phyloP scores from a whole-genome alignment of 2,329 filamentous ascomycete genomes.

The Apiospora malaysiana region DNA sequence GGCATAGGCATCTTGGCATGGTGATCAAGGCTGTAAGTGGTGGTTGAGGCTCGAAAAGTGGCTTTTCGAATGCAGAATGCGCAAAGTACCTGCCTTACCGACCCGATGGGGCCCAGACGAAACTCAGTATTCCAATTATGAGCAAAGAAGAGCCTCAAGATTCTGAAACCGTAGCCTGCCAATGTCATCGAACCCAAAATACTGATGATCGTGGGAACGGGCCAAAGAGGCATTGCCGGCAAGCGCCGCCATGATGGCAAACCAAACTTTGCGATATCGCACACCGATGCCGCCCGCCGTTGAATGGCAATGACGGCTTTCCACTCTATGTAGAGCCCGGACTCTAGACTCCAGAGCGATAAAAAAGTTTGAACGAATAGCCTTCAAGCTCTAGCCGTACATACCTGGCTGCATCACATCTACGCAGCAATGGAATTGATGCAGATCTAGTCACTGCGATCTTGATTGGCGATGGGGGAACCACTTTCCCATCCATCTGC shows the following conservation, averaged over 20 bases:
- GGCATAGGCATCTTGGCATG: not conserved
- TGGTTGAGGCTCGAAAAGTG: not conserved
- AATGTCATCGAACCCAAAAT: constrained; percentile 7
- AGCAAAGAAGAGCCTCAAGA: constrained; percentile 12
- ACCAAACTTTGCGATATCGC: constrained; percentile 18
- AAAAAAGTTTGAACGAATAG: not conserved
- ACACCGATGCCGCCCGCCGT: not conserved
- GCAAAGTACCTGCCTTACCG: not conserved
- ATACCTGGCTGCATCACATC: constrained; percentile 11
- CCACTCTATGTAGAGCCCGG: not conserved
- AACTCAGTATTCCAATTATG: constrained; percentile 4
- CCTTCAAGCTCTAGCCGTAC: not conserved
- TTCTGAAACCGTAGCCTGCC: constrained; percentile 1
- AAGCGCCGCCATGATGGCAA: constrained; percentile 15
- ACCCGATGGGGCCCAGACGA: not conserved
- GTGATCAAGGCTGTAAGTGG: not conserved
- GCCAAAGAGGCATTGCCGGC: not conserved
- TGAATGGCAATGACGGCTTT: not conserved
- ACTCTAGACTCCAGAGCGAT: no score
- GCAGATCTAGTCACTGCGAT: constrained; percentile 8
- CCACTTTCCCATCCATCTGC: constrained; percentile 9
- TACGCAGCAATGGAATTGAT: not conserved
- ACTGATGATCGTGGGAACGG: not conserved
- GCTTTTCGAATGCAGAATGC: not conserved
- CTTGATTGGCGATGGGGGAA: constrained; percentile 17